Conservation (phyloP, 2,329 filamentous ascomycete genomes). For the Reticulascus tulasneorum region DNA sequence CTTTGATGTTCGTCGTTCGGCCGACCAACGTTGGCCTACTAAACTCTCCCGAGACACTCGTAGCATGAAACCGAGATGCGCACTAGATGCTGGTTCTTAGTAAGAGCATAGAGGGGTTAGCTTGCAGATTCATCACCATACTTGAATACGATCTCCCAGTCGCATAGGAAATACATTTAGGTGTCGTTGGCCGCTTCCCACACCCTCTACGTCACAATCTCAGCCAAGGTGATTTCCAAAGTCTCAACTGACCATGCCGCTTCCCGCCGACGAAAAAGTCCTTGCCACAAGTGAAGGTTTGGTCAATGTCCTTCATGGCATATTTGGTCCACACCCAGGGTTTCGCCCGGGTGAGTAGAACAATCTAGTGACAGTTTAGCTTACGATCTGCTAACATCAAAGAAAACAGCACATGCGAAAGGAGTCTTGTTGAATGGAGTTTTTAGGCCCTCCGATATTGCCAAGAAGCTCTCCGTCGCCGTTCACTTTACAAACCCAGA, state of each 20-base stretch:
- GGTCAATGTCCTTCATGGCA: conserved; percentile 30
- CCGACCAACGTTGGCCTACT: too few species aligned
- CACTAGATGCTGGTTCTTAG: neutral
- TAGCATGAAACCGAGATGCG: too few species aligned
- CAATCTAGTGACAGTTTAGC: neutral
- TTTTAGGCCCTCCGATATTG: conserved; percentile 44
- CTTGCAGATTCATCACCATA: too few species aligned
- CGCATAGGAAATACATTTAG: too few species aligned
- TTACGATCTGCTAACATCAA: conserved; percentile 5
- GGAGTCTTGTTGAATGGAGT: conserved; percentile 47
- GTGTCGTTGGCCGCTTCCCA: too few species aligned
- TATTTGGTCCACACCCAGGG: conserved; percentile 35
- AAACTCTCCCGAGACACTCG: too few species aligned
- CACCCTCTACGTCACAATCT: too few species aligned
- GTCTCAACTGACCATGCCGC: conserved; percentile 43
- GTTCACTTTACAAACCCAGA: conserved; percentile 41
- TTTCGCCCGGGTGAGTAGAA: conserved; percentile 30
- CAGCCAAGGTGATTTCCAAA: too few species aligned
- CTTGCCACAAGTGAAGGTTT: conserved; percentile 31
- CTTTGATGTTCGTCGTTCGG: too few species aligned
- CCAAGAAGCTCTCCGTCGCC: conserved; percentile 39
- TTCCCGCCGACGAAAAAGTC: conserved; percentile 33
- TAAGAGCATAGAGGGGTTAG: neutral
- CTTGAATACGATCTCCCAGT: too few species aligned
- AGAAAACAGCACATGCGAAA: conserved; percentile 49